These are phyloP conservation scores for Globisporangium megalacanthum DNA, from an alignment of 352 stramenopile species.

Conservation along the genomic window DNA sequence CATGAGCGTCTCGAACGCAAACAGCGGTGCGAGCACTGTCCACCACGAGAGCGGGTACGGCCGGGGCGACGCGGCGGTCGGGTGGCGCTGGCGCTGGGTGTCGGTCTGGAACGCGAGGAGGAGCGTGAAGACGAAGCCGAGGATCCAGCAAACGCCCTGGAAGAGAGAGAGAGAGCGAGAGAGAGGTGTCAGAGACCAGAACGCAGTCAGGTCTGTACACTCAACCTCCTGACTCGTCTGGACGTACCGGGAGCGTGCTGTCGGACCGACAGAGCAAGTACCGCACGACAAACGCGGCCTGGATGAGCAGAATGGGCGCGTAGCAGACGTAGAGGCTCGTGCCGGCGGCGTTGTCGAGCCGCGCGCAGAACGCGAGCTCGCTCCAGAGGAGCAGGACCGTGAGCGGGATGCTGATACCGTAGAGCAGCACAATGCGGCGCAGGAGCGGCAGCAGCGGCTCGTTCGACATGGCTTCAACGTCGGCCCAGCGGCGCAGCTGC, in stretches of 20 bases:
- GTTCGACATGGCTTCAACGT: constrained; percentile 77
- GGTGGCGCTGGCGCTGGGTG: constrained; percentile 33
- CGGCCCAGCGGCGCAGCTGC: constrained; percentile 65
- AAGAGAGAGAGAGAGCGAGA: neutral
- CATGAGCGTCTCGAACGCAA: constrained; percentile 64
- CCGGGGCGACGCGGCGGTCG: constrained; percentile 9
- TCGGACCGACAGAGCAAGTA: constrained; percentile 79
- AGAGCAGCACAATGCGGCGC: constrained; percentile 68
- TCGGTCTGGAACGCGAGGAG: constrained; percentile 76
- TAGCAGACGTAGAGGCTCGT: constrained; percentile 78
- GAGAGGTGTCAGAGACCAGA: constrained; percentile 6
- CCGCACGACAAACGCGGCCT: constrained; percentile 71
- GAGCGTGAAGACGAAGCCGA: constrained; percentile 76
- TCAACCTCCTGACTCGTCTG: too few relatives aligned
- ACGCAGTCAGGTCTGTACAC: too few relatives aligned
- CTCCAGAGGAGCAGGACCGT: constrained; percentile 71
- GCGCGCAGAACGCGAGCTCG: constrained; percentile 76
- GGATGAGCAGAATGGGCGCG: constrained; percentile 73
- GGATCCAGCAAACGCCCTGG: constrained; percentile 70
- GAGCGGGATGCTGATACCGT: constrained; percentile 69
- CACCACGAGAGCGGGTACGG: constrained; percentile 63
- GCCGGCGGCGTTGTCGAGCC: constrained; percentile 37
- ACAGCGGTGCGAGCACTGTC: constrained; percentile 59
- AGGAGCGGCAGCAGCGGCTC: constrained; percentile 75
- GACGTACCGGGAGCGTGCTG: constrained; percentile 62